A percentile compares a stretch with the other conserved stretches of the same genome.
Conservation (phyloP, 202 grass and related monocot genomes). For the Brachypodium distachyon region DNA sequence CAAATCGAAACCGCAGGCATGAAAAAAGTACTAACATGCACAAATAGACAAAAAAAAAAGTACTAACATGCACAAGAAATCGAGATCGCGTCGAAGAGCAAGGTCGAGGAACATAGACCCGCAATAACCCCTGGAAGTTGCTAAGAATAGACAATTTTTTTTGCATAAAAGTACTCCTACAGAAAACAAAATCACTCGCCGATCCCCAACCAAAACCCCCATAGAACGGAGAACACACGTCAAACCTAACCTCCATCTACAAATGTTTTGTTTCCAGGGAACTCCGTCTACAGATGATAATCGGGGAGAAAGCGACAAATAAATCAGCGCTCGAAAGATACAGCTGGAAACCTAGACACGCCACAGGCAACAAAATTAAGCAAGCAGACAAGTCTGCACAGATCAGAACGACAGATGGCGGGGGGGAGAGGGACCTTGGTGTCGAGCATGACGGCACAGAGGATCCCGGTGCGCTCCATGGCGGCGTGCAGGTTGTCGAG, state of each 20-base stretch:
- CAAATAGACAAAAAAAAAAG: not conserved
- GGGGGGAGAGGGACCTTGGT: constrained; percentile 35
- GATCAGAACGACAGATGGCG: not conserved
- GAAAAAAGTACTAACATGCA: not conserved
- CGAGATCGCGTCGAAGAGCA: constrained; percentile 8
- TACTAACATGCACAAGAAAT: not conserved
- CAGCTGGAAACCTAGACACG: not conserved
- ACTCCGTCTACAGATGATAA: not conserved
- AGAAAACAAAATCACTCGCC: not conserved
- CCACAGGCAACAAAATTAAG: not conserved
- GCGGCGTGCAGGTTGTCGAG: constrained; percentile 62
- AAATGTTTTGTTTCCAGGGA: too few relatives aligned
- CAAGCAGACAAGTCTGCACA: not conserved
- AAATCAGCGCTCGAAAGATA: not conserved
- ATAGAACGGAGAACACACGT: not conserved
- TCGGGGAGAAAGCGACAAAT: not conserved
- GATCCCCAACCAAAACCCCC: not conserved
- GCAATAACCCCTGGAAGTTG: not conserved
- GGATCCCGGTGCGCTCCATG: constrained; percentile 59
- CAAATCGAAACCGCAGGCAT: too few relatives aligned
- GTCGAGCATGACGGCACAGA: constrained; percentile 82
- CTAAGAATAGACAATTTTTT: not conserved
- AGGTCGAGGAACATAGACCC: not conserved
- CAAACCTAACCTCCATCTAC: not conserved
- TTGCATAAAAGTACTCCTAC: not conserved